A percentile compares a stretch with the other conserved stretches of the same genome.
These are phyloP conservation scores for Rhynchospora pubera DNA, from an alignment of 176 grass and related monocot genomes.

Conservation along the genomic window DNA sequence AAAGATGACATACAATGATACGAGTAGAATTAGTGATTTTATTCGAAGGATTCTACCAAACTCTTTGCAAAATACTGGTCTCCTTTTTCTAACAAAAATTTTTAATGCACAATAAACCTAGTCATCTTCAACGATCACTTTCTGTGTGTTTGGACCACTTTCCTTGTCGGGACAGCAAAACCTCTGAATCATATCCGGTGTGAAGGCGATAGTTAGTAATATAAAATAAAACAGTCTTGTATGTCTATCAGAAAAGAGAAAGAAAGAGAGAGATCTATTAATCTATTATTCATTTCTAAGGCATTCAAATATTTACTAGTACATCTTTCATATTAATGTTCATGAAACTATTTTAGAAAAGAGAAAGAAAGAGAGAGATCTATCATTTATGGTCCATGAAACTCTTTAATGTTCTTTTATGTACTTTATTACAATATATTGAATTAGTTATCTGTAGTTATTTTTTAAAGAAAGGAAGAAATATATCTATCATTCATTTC, in stretches of 20 bases:
- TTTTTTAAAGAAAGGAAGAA: too few species aligned
- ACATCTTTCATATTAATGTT: neutral
- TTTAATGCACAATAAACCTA: neutral
- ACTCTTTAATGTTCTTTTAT: too few species aligned
- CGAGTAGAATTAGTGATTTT: neutral
- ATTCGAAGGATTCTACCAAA: neutral
- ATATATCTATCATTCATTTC: too few species aligned
- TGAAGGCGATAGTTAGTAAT: neutral
- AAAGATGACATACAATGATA: neutral
- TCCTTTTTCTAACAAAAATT: neutral
- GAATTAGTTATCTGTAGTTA: too few species aligned
- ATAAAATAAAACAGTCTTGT: neutral
- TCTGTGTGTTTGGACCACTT: neutral
- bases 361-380: too few species aligned
- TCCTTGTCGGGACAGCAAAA: neutral
- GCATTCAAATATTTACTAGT: neutral
- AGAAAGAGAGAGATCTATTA: too few species aligned
- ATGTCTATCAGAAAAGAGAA: neutral
- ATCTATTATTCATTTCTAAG: neutral
- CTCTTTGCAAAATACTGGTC: neutral
- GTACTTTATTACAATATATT: too few species aligned
- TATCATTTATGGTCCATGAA: too few species aligned
- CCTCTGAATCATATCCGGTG: neutral
- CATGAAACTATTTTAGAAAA: too few species aligned
- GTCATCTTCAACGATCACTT: neutral